Evolutionary conservation across 108 stramenopile genomes (phyloP), one percentile per base, ranked within the genome.

Genomic region (Aurantiochytrium sp.): DNA sequence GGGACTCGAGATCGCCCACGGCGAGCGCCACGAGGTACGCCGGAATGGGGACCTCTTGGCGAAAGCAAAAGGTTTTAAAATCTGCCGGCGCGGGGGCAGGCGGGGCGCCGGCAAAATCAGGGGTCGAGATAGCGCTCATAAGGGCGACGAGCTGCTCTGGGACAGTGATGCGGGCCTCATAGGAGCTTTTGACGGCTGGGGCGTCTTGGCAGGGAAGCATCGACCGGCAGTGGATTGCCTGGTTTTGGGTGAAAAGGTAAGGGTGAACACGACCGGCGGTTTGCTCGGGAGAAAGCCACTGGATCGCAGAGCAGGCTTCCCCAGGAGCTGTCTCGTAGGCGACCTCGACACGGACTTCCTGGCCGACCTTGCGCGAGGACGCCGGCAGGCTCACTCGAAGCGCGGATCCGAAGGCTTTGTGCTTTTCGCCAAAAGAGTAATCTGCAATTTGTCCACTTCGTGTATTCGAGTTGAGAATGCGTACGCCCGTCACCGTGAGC

Each of bases 191-290:
- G 5, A 58, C 89, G 18, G 60, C 83, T 14, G 91, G 91, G 35
- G 90, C 53, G 72, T 92, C 92, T 92, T 96, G 96, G 92, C 99
- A 99, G 5, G 99, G 99, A 12, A 98, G 53, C 72, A 99, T 89
- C 28, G 96, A 93, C 10, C 99, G 94, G 47, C 97, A 97, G 89
- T 99, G 98, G 90, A 99, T 99, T 8, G 98, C 60, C 73, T 94
- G 94, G 83, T 96, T 96, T 90, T 99, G 99, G 10, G 98, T 98
- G 90, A 98, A 98, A 10, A 99, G 93, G 90, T 98, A 99, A 3
- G 99, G 99, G 59, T 94, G 91, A 72, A 92, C 88, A 87, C 96
- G 96, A 4, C 97, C 98, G 25, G 96, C 96, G 44, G 99, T 99
- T 91, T 98, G 97, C 35, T 92, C 89, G 5, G 98, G 96, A 8